Conservation (phyloP, 495 filamentous ascomycete species). For the Aspergillus campestris region DNA sequence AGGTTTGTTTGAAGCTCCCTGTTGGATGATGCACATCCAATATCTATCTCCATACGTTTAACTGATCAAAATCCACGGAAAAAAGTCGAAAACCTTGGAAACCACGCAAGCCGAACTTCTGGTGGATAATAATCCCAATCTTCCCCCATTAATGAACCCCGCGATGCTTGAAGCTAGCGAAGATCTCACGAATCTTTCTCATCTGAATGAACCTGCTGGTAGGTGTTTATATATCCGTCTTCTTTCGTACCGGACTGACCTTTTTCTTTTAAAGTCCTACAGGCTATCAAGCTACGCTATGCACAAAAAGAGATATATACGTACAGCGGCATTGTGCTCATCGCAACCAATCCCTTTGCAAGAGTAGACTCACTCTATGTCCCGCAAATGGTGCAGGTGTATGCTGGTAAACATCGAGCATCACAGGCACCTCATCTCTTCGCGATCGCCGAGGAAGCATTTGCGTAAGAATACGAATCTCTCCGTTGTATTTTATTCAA, state of each 20-base stretch:
- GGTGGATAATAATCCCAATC: conserved; percentile 55
- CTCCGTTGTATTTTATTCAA: conserved; percentile 1
- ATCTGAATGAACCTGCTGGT: conserved; percentile 98
- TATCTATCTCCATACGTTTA: neutral
- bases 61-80: conserved; percentile 15
- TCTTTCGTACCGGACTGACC: conserved; percentile 23
- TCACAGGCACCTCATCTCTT: conserved; percentile 97
- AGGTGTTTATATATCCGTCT: conserved; percentile 21
- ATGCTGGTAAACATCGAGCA: conserved; percentile 92
- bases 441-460: conserved; percentile 97
- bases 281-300: conserved; percentile 97
- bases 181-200: conserved; percentile 93
- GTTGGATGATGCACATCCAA: conserved; percentile 1
- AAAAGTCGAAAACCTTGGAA: conserved; percentile 67
- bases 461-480: conserved; percentile 58
- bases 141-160: conserved; percentile 96
- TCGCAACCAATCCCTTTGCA: conserved; percentile 97
- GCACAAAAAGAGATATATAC: conserved; percentile 99
- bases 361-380: conserved; percentile 97
- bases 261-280: conserved; percentile 57
- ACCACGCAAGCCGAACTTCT: conserved; percentile 74
- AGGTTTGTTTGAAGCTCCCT: conserved; percentile 49
- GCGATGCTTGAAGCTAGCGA: conserved; percentile 98
- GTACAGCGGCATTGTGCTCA: conserved; percentile 97
- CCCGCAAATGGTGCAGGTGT: conserved; percentile 97